Evolutionary conservation across 164 flowering plant genomes (phyloP).

Genomic region (Dillenia suffruticosa): DNA sequence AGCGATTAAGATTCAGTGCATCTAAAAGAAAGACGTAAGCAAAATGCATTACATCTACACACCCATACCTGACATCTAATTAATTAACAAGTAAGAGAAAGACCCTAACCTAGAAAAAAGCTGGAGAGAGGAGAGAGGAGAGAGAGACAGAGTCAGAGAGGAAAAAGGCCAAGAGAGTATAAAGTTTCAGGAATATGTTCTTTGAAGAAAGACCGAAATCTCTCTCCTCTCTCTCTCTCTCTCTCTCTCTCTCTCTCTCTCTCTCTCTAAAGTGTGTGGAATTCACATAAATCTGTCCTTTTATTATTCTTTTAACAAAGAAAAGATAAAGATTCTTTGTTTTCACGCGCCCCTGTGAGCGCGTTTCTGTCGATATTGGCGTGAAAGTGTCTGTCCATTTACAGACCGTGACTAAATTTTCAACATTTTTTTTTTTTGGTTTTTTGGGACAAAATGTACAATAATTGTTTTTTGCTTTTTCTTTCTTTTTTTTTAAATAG

Average conservation of each 20-base stretch:
- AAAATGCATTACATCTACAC: neutral
- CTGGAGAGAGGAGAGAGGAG: neutral
- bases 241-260: constrained; percentile 8
- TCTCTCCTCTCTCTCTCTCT: constrained; percentile 6
- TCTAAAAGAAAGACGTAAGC: neutral
- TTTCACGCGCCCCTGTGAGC: too few species aligned
- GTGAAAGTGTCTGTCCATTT: too few species aligned
- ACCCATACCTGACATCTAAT: neutral
- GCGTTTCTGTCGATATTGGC: too few species aligned
- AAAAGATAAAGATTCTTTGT: too few species aligned
- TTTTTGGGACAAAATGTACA: too few species aligned
- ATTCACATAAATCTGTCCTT: too few species aligned
- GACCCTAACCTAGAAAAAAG: constrained; percentile 8
- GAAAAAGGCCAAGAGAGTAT: constrained; percentile 2
- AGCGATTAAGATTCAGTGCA: neutral
- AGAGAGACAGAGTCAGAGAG: neutral
- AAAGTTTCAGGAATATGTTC: constrained; percentile 4
- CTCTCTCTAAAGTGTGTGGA: neutral
- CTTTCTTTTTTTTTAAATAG: too few species aligned
- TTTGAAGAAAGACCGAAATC: neutral
- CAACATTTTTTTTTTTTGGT: too few species aligned
- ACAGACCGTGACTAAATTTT: too few species aligned
- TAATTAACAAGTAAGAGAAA: neutral
- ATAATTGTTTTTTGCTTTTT: too few species aligned
- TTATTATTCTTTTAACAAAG: neutral